Conservation (phyloP, 1,139 yeast species). For the Candida sp. region DNA sequence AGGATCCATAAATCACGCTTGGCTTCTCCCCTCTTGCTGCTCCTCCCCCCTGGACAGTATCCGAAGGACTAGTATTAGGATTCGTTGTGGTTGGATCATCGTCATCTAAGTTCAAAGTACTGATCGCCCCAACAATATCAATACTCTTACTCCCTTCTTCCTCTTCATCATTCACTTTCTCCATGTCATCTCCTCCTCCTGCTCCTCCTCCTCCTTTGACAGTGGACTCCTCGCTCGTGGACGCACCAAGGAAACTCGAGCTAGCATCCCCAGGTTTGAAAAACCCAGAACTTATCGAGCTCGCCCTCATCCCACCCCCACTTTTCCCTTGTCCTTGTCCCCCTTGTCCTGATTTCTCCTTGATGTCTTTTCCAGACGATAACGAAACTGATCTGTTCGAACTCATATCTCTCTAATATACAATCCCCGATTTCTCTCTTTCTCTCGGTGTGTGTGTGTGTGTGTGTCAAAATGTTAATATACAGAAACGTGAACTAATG, state of each 20-base stretch:
- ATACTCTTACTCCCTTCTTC: conserved; percentile 19
- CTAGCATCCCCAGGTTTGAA: conserved; percentile 12
- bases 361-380: conserved; percentile 18
- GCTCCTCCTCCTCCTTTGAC: neutral
- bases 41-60: too few species aligned
- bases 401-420: conserved; percentile 4
- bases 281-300: conserved; percentile 28
- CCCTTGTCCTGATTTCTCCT: neutral
- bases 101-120: conserved; percentile 43
- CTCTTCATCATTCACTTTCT: conserved; percentile 1
- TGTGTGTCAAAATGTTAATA: neutral
- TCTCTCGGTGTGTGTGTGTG: too few species aligned
- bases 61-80: too few species aligned
- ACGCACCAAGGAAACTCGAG: neutral
- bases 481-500: neutral
- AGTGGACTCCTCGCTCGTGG: neutral
- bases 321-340: conserved; percentile 10
- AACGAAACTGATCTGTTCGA: conserved; percentile 22
- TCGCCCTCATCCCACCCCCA: conserved; percentile 20
- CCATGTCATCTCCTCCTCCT: conserved; percentile 4
- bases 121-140: conserved; percentile 49
- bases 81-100: conserved; percentile 21
- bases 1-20: conserved; percentile 22
- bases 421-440: too few species aligned
- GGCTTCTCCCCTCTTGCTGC: neutral